Base-by-base conservation (phyloP, 768 basidiomycete species). In the Cyclocybe cylindracea region DNA sequence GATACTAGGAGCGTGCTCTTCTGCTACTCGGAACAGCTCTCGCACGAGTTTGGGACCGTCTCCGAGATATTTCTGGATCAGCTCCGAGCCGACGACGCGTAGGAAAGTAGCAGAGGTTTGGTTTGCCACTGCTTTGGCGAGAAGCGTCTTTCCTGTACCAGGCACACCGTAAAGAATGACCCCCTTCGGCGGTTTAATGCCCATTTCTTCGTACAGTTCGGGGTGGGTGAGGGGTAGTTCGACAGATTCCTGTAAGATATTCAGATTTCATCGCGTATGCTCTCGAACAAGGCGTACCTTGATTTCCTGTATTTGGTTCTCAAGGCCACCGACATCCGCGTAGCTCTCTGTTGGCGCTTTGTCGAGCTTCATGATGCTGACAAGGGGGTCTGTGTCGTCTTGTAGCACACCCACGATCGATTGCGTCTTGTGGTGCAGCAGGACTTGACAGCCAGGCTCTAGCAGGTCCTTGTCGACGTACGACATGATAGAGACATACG, bases 121-220 rank as follows among this genome's bases (percentile, higher is more conserved):
- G 68, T 98, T 97, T 31, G 96, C 95, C 7, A 98, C 94, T 0
- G 96, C 96, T 68, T 97, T 98, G 13, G 97, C 97, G 2, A 99
- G 83, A 0, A 99, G 83, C 0, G 97, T 99, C 75, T 99, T 99
- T 49, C 97, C 97, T 10, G 96, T 98, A 49, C 97, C 97, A 0
- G 97, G 97, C 3, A 96, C 96, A 58, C 97, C 97, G 64, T 98
- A 99, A 1, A 99, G 82, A 59, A 99, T 98, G 66, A 99, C 96
- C 74, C 97, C 97, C 70, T 98, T 98, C 16, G 97, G 97, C n/a
- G 96, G 97, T 62, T 90, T 90, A 71, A 99, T 98, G 50, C 97
- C 97, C 97, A 99, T 98, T 77, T 98, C 96, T 71, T 98, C 96
- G 72, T 98, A 99, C 36, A 98, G 74, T 66, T 99, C 97, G 3